Conservation (phyloP, 306 rosid species). For the Gillenia trifoliata region DNA sequence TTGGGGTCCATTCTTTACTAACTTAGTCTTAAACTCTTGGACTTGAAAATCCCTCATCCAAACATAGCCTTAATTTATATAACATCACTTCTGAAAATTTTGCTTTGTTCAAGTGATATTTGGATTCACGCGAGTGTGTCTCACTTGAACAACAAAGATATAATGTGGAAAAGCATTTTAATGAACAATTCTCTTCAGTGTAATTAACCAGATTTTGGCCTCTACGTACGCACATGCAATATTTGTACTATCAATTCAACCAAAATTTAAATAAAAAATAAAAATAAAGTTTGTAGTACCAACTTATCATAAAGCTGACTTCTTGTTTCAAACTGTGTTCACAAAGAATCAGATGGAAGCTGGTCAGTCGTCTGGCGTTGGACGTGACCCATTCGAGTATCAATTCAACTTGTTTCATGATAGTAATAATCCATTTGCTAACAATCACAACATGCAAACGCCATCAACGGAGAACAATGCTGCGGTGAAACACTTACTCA, state of each 20-base stretch:
- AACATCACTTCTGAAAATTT: neutral
- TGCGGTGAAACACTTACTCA: neutral
- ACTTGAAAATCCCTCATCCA: neutral
- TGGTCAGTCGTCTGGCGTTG: neutral
- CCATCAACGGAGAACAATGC: neutral
- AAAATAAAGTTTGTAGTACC: neutral
- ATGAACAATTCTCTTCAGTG: neutral
- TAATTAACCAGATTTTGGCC: neutral
- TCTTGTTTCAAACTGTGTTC: neutral
- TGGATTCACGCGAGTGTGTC: neutral
- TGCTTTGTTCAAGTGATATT: neutral
- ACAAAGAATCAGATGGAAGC: conserved; percentile 1
- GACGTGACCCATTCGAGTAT: neutral
- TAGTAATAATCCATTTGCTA: neutral
- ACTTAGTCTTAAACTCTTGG: neutral
- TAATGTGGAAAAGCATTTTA: neutral
- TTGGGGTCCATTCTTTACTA: too few species aligned
- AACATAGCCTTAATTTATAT: neutral
- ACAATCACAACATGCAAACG: neutral
- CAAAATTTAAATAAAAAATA: too few species aligned
- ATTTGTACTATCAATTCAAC: neutral
- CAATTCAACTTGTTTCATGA: neutral
- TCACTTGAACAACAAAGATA: neutral
- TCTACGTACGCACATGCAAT: neutral
- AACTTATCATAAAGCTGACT: neutral